Evolutionary conservation across 2,329 filamentous ascomycete genomes (phyloP).

Genomic region (Penicillium sp.): DNA sequence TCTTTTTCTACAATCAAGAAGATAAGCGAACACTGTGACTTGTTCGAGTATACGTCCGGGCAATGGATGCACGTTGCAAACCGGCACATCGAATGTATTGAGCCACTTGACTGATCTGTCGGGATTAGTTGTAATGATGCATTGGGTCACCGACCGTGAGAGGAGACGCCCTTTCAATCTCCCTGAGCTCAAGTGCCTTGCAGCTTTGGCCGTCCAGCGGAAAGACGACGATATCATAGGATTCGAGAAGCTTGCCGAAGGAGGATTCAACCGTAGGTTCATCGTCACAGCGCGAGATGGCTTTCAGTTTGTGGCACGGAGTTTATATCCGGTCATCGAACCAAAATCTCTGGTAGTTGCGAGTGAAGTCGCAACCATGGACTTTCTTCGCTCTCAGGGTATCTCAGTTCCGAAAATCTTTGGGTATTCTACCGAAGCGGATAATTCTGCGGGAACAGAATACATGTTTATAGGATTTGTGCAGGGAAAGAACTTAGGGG

Average conservation of each 20-base stretch:
- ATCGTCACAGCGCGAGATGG: constrained; percentile 19
- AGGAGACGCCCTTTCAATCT: constrained; percentile 12
- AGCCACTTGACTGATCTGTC: not conserved
- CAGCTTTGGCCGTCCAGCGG: constrained; percentile 6
- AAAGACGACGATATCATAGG: constrained; percentile 10
- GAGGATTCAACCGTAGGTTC: constrained; percentile 25
- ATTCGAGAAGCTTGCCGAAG: constrained; percentile 26
- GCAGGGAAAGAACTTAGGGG: constrained; percentile 25
- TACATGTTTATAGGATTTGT: constrained; percentile 37
- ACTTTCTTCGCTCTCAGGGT: constrained; percentile 26
- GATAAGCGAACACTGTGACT: not conserved
- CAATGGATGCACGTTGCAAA: constrained; percentile 9
- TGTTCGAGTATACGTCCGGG: constrained; percentile 14
- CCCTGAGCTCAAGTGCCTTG: constrained; percentile 11
- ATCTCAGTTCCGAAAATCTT: constrained; percentile 32
- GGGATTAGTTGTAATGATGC: constrained; percentile 1
- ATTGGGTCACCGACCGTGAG: constrained; percentile 1
- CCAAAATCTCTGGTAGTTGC: constrained; percentile 25
- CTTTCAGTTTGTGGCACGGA: constrained; percentile 18
- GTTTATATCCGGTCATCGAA: constrained; percentile 23
- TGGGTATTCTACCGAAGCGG: constrained; percentile 27
- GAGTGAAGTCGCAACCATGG: constrained; percentile 38
- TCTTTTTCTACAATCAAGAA: not conserved
- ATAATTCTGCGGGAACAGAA: constrained; percentile 36
- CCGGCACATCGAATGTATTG: constrained; percentile 2